A percentile compares a stretch with the other conserved stretches of the same genome.
phyloP scores from a whole-genome alignment of 345 rosid genomes.

The Heritiera fomes region DNA sequence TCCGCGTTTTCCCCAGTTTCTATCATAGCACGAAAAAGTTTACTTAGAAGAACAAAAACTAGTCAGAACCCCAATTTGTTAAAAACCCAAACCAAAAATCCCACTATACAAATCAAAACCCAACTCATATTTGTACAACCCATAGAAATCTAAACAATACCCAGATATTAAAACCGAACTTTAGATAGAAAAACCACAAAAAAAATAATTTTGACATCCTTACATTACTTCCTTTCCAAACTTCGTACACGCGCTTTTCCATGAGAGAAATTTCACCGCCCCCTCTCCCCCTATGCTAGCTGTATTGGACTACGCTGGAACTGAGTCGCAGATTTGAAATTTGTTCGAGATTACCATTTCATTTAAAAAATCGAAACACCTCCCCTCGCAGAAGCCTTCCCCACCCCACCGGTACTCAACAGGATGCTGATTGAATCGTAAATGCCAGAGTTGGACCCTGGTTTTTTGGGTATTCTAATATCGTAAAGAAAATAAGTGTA shows the following conservation, averaged over 20 bases:
- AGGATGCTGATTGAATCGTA: background rate
- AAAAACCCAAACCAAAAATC: conserved; percentile 3
- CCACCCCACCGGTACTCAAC: conserved; percentile 3
- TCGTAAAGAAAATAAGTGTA: background rate
- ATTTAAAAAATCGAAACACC: conserved; percentile 15
- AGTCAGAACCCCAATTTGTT: conserved; percentile 5
- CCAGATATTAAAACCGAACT: conserved; percentile 24
- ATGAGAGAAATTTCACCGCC: conserved; percentile 35
- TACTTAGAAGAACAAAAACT: conserved; percentile 4
- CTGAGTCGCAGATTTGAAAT: conserved; percentile 39
- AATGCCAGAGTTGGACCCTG: background rate
- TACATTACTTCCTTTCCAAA: conserved; percentile 93
- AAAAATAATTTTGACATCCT: conserved; percentile 22
- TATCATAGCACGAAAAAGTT: conserved; percentile 15
- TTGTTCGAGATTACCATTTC: conserved; percentile 30
- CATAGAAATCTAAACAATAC: conserved; percentile 24
- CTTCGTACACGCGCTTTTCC: conserved; percentile 86
- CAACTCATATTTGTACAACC: background rate
- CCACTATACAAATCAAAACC: conserved; percentile 22
- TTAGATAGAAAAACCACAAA: background rate
- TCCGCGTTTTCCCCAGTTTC: conserved; percentile 5
- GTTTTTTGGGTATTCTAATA: conserved; percentile 1
- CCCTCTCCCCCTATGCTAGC: conserved; percentile 9
- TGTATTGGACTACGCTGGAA: conserved; percentile 38
- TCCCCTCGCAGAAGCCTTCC: background rate